Evolutionary conservation across 345 rosid genomes (phyloP).

Genomic region (Mercurialis annua): DNA sequence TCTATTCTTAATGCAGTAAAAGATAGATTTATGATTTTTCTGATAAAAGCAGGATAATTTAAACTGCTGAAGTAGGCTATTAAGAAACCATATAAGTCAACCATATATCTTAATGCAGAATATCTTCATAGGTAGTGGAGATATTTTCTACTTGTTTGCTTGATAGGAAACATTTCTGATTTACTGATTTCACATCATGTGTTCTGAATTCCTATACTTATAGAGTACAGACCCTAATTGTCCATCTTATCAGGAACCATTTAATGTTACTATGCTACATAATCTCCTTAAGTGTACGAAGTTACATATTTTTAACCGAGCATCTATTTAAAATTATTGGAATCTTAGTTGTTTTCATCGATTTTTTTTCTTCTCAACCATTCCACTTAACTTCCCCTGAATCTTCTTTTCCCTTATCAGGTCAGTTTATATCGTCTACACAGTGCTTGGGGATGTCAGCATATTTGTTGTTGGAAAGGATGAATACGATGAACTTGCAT

Average conservation of each 20-base stretch:
- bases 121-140: not conserved
- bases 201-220: too few species aligned
- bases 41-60: not conserved
- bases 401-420: slow-evolving; percentile 33
- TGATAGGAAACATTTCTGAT: not conserved
- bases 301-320: not conserved
- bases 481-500: slow-evolving; percentile 96
- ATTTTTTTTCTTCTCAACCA: not conserved
- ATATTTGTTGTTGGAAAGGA: slow-evolving; percentile 90
- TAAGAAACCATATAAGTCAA: not conserved
- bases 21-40: not conserved
- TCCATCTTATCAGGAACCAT: not conserved
- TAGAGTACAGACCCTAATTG: not conserved
- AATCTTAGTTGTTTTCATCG: not conserved
- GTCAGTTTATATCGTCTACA: slow-evolving; percentile 92
- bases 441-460: slow-evolving; percentile 91
- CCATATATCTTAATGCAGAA: not conserved
- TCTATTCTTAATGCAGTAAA: not conserved
- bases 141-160: not conserved
- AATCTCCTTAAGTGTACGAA: not conserved
- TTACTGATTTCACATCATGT: not conserved
- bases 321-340: not conserved
- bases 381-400: not conserved
- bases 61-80: not conserved
- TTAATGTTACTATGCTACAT: too few species aligned